These are phyloP conservation scores for Fusarium falciforme DNA, from an alignment of 2,329 filamentous ascomycete species.

Conservation along the genomic window DNA sequence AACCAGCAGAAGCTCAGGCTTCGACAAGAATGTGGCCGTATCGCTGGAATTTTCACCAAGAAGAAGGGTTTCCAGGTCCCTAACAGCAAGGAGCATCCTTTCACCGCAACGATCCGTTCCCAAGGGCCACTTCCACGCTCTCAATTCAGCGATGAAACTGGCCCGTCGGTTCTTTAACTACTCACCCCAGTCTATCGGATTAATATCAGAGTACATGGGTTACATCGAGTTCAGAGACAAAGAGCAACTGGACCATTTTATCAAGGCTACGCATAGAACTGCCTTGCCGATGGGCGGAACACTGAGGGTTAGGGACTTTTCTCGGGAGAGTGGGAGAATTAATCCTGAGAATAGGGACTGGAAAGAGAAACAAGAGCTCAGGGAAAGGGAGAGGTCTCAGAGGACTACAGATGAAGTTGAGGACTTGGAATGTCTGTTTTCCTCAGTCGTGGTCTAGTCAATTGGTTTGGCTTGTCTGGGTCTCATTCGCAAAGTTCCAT, in stretches of 20 bases:
- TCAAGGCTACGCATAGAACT: background rate
- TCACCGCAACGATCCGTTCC: slow-evolving; percentile 5
- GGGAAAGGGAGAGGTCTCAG: background rate
- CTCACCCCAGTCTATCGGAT: background rate
- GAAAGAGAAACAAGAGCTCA: background rate
- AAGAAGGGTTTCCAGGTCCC: background rate
- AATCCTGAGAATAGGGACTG: background rate
- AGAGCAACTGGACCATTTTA: slow-evolving; percentile 3
- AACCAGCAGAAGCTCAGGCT: slow-evolving; percentile 15
- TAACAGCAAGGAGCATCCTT: background rate
- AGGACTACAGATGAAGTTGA: background rate
- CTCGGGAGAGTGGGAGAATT: background rate
- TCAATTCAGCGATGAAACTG: slow-evolving; percentile 10
- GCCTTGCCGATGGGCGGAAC: slow-evolving; percentile 1
- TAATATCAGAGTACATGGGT: background rate
- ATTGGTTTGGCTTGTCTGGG: background rate
- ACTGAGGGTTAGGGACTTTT: background rate
- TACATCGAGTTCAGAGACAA: slow-evolving; percentile 12
- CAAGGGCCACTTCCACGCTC: background rate
- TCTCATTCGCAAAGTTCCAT: background rate
- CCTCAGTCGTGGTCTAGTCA: background rate
- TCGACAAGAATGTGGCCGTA: slow-evolving; percentile 11
- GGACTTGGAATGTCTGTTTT: slow-evolving; percentile 1
- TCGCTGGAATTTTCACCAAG: slow-evolving; percentile 2
- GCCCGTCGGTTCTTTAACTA: slow-evolving; percentile 14